Evolutionary conservation across 2,329 filamentous ascomycete genomes (phyloP).

Genomic region (Neoascochyta sp.): DNA sequence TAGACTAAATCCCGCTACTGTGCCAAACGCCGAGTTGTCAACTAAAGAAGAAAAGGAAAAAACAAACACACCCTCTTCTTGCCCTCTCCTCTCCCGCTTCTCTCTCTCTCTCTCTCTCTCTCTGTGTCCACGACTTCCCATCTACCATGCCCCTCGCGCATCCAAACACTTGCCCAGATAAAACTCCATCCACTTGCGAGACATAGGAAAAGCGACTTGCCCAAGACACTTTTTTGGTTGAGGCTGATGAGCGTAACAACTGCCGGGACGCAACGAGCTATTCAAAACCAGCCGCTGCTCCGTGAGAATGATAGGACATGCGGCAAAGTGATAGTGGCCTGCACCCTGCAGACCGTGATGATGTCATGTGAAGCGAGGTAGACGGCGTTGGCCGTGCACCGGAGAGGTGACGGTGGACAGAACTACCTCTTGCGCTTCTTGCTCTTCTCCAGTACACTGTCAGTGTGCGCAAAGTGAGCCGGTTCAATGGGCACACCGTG

Average conservation of each 20-base stretch:
- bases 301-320: no score
- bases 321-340: slow-evolving; percentile 1
- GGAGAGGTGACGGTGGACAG: no score
- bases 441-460: slow-evolving; percentile 51
- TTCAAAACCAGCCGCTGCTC: slow-evolving; percentile 4
- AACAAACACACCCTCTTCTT: no score
- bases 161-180: no score
- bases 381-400: no score
- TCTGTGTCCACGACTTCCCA: background rate
- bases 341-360: slow-evolving; percentile 2
- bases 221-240: slow-evolving; percentile 5
- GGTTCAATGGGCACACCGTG: slow-evolving; percentile 20
- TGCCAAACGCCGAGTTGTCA: slow-evolving; percentile 18
- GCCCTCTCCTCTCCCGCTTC: background rate
- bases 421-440: slow-evolving; percentile 70
- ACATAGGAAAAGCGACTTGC: slow-evolving; percentile 5
- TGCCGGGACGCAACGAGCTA: slow-evolving; percentile 6
- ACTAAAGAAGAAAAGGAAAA: slow-evolving; percentile 17
- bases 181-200: slow-evolving; percentile 2
- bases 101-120: background rate
- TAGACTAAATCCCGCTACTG: slow-evolving; percentile 28
- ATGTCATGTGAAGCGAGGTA: no score
- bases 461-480: slow-evolving; percentile 12
- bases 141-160: background rate
- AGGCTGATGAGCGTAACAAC: slow-evolving; percentile 4